Conservation (phyloP, 2,329 filamentous ascomycete genomes). For the Allantophomopsis cytisporea region DNA sequence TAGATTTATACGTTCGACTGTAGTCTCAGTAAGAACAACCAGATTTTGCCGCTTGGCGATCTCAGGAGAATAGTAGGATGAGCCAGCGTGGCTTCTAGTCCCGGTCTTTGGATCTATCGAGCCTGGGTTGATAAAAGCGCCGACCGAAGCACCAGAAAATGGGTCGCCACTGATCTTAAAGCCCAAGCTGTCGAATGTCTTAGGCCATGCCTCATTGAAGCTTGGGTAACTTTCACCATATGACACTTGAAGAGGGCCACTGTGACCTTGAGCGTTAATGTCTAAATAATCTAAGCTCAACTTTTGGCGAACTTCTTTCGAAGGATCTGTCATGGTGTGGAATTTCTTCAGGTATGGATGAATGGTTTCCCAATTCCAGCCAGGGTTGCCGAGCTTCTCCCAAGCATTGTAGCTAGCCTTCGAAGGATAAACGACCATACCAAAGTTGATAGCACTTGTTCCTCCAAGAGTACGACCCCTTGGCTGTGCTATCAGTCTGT, state of each 20-base stretch:
- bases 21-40: no score
- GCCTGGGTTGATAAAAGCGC: no score
- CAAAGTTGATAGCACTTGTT: constrained; percentile 37
- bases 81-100: constrained; percentile 25
- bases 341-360: constrained; percentile 20
- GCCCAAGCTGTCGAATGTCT: no score
- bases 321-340: constrained; percentile 34
- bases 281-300: constrained; percentile 22
- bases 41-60: constrained; percentile 24
- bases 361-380: no score
- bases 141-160: no score
- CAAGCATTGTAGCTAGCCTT: constrained; percentile 38
- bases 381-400: not conserved
- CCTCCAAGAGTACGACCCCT: constrained; percentile 38
- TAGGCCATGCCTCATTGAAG: no score
- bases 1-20: no score
- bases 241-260: constrained; percentile 29
- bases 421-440: constrained; percentile 35
- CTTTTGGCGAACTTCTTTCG: constrained; percentile 39
- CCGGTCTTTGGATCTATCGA: no score
- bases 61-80: constrained; percentile 40
- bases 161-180: no score
- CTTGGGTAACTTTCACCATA: no score
- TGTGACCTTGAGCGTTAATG: constrained; percentile 31
- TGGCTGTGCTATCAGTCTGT: constrained; percentile 31